Conservation (phyloP, 139 green algal genomes). For the Chlorella sorokiniana region DNA sequence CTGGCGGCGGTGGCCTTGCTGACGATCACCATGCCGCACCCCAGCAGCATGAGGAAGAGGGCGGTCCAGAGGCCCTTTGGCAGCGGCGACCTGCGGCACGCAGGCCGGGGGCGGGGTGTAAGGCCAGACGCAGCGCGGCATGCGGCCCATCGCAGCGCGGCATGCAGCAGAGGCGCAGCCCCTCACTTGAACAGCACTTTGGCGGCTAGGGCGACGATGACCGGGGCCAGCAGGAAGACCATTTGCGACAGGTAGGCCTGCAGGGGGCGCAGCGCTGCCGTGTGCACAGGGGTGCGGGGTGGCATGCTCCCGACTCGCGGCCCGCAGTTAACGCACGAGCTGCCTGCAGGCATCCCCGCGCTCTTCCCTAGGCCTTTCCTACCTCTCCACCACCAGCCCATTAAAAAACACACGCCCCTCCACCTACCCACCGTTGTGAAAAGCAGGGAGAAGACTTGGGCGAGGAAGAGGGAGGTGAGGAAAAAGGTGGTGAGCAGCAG, state of each 20-base stretch:
- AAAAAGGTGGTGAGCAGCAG: neutral
- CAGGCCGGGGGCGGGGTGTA: no score
- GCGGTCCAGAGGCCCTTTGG: conserved; percentile 13
- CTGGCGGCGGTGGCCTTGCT: conserved; percentile 7
- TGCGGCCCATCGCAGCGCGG: neutral
- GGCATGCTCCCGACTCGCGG: no score
- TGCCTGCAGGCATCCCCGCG: neutral
- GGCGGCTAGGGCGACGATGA: conserved; percentile 39
- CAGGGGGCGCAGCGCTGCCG: neutral
- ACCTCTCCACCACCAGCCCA: no score
- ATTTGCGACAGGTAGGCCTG: conserved; percentile 36
- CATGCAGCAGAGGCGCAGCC: neutral
- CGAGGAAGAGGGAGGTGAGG: conserved; percentile 13
- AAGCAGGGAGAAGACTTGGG: conserved; percentile 24
- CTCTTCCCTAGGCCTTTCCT: no score
- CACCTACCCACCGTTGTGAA: conserved; percentile 28
- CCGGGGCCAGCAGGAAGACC: conserved; percentile 27
- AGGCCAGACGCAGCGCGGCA: no score
- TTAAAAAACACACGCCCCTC: no score
- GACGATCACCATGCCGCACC: conserved; percentile 17
- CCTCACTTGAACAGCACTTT: conserved; percentile 50
- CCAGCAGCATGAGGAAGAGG: conserved; percentile 26
- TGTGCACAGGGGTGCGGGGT: no score
- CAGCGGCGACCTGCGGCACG: conserved; percentile 12
- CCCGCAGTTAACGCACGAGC: no score